These are phyloP conservation scores for Leccinum solheimii DNA, from an alignment of 1,284 basidiomycete species.

Conservation along the genomic window DNA sequence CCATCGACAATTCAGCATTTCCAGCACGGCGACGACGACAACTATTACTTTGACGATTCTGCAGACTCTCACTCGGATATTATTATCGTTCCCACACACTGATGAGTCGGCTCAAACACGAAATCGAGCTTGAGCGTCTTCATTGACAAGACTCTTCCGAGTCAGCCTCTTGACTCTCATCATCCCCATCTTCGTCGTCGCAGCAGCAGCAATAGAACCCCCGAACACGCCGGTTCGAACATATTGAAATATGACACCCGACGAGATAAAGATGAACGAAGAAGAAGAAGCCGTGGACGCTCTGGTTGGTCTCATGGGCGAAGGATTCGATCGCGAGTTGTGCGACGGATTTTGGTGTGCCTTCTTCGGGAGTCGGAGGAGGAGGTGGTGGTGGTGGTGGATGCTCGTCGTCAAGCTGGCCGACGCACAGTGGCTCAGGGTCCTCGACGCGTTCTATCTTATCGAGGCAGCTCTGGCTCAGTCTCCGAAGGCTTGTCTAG, in stretches of 20 bases:
- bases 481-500: neutral
- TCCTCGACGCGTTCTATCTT: slow-evolving; percentile 16
- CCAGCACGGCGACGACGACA: slow-evolving; percentile 14
- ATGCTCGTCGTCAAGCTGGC: neutral
- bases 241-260: slow-evolving; percentile 13
- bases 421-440: slow-evolving; percentile 1
- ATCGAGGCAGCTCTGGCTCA: neutral
- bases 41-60: neutral
- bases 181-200: neutral
- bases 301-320: slow-evolving; percentile 34
- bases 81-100: neutral
- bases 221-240: neutral
- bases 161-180: neutral
- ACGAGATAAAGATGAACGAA: slow-evolving; percentile 12
- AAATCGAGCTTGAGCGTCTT: neutral
- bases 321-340: slow-evolving; percentile 46
- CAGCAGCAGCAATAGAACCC: neutral
- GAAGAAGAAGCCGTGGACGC: slow-evolving; percentile 30
- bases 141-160: neutral
- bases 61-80: neutral
- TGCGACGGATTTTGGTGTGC: slow-evolving; percentile 45
- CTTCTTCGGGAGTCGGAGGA: neutral
- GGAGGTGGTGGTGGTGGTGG: neutral
- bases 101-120: neutral
- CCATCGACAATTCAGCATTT: slow-evolving; percentile 20